phyloP scores from a whole-genome alignment of 1,139 yeast species.

The Protomyces arabidopsidicola region DNA sequence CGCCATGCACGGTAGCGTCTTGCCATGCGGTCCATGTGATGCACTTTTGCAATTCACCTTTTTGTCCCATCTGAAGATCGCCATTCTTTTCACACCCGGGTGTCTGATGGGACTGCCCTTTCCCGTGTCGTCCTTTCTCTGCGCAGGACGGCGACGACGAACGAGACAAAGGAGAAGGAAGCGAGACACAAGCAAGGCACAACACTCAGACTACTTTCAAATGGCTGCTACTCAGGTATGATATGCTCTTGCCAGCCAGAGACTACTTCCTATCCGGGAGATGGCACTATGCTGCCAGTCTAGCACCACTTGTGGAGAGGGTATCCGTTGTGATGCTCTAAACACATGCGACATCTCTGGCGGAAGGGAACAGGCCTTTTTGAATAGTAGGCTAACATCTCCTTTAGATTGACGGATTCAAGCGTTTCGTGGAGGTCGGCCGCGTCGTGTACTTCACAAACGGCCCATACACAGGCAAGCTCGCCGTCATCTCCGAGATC shows the following conservation, averaged over 20 bases:
- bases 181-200: background rate
- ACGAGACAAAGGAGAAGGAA: background rate
- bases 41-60: background rate
- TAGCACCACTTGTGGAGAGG: background rate
- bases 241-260: background rate
- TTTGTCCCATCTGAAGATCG: background rate
- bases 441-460: slow-evolving; percentile 92
- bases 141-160: background rate
- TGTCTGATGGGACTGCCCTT: background rate
- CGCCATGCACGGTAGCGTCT: too few relatives aligned
- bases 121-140: background rate
- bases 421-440: slow-evolving; percentile 98
- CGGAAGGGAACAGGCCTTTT: background rate
- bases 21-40: background rate
- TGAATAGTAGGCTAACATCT: background rate
- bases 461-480: slow-evolving; percentile 64
- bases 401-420: slow-evolving; percentile 21
- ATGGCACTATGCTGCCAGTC: background rate
- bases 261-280: background rate
- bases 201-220: background rate
- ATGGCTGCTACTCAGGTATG: background rate
- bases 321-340: background rate
- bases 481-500: slow-evolving; percentile 96
- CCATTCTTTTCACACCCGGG: background rate
- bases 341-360: background rate